These are phyloP conservation scores for Clonostachys sp. DNA, from an alignment of 2,329 filamentous ascomycete species.

Conservation along the genomic window DNA sequence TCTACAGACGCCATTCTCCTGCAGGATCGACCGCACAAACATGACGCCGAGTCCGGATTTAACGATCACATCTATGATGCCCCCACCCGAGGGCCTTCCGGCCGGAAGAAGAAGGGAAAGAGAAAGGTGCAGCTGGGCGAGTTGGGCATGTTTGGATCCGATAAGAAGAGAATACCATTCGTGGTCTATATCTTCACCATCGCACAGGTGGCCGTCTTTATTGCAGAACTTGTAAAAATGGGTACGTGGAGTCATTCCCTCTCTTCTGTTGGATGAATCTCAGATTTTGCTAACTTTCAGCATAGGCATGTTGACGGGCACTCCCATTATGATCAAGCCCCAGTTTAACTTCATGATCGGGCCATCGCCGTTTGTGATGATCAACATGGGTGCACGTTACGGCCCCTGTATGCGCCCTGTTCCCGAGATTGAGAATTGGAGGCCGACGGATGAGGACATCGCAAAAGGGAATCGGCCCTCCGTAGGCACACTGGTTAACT, in stretches of 20 bases:
- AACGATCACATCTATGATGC: constrained; percentile 62
- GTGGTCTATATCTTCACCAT: constrained; percentile 77
- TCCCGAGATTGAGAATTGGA: constrained; percentile 53
- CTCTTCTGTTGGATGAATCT: neutral
- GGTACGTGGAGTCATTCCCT: constrained; percentile 43
- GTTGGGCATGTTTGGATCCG: constrained; percentile 53
- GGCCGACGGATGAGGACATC: neutral
- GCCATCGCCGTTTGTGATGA: constrained; percentile 82
- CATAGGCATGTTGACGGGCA: constrained; percentile 69
- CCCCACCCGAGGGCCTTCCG: constrained; percentile 21
- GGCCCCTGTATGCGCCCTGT: constrained; percentile 92
- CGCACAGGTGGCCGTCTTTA: constrained; percentile 79
- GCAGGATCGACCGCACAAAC: constrained; percentile 39
- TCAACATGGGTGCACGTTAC: constrained; percentile 95
- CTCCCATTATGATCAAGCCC: constrained; percentile 74
- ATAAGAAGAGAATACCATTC: constrained; percentile 63
- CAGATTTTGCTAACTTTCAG: constrained; percentile 1
- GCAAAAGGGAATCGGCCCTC: constrained; percentile 7
- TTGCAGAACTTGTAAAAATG: constrained; percentile 81
- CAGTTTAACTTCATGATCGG: constrained; percentile 97
- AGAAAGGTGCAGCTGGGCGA: constrained; percentile 51
- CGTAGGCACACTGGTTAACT: constrained; percentile 36
- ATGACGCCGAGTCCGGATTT: constrained; percentile 8
- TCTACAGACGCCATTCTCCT: constrained; percentile 52
- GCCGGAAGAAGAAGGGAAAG: constrained; percentile 26